Conservation (phyloP, 2,329 filamentous ascomycete genomes). For the Sarocladiaceae sp. region DNA sequence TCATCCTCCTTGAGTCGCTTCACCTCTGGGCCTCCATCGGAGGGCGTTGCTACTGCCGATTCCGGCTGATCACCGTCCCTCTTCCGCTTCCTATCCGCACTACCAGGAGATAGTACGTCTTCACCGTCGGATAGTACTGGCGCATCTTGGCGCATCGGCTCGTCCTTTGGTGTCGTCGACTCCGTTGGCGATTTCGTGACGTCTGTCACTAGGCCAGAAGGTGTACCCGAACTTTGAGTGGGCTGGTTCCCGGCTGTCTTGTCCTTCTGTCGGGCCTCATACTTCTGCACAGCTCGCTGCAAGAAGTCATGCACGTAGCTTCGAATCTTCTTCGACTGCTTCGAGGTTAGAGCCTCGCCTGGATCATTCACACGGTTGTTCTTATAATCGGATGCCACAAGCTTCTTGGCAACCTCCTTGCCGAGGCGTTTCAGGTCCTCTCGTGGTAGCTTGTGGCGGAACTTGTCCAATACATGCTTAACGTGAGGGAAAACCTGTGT, state of each 20-base stretch:
- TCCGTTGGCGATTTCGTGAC: conserved; percentile 15
- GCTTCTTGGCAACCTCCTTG: conserved; percentile 73
- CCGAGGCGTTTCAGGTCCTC: conserved; percentile 62
- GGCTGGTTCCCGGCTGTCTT: conserved; percentile 17
- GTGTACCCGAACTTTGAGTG: conserved; percentile 10
- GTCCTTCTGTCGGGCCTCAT: conserved; percentile 52
- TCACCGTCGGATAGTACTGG: conserved; percentile 37
- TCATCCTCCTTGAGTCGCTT: conserved; percentile 48
- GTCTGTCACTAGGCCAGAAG: conserved; percentile 7
- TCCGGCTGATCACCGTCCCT: conserved; percentile 33
- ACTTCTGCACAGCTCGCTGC: conserved; percentile 77
- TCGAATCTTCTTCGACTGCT: conserved; percentile 77
- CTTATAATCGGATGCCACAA: conserved; percentile 89
- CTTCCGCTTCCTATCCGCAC: conserved; percentile 59
- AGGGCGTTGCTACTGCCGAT: conserved; percentile 41
- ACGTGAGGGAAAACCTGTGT: conserved; percentile 73
- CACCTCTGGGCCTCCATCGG: conserved; percentile 45
- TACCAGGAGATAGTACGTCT: conserved; percentile 36
- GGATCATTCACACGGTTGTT: conserved; percentile 81
- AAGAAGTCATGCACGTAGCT: conserved; percentile 79
- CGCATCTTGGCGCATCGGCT: conserved; percentile 21
- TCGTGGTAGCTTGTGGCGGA: conserved; percentile 77
- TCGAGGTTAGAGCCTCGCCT: conserved; percentile 60
- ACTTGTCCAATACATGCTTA: conserved; percentile 80
- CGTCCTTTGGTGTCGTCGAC: conserved; percentile 13